Evolutionary conservation across 23 red algal species (phyloP).

Genomic region (Pyropia haitanensis): DNA sequence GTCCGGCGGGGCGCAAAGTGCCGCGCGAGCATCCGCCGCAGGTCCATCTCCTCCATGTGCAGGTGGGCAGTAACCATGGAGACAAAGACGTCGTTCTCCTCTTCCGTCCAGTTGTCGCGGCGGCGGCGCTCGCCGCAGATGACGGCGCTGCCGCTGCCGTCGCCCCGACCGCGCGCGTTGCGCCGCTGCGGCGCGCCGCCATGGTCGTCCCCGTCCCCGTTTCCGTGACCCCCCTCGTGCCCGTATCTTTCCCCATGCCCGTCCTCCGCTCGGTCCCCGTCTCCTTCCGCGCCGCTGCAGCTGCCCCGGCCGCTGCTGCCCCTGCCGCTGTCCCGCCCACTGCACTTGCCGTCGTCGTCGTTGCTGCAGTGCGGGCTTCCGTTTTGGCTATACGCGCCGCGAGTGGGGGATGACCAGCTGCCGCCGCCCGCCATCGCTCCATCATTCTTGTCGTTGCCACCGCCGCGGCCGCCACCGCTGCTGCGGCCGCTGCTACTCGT

Average conservation of each 20-base stretch:
- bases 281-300: background rate
- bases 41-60: slow-evolving; percentile 20
- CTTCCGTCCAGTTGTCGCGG: slow-evolving; percentile 21
- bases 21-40: slow-evolving; percentile 14
- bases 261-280: background rate
- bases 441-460: too few relatives aligned
- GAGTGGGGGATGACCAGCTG: too few relatives aligned
- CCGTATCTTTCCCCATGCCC: background rate
- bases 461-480: too few relatives aligned
- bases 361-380: background rate
- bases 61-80: slow-evolving; percentile 3
- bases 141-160: too few relatives aligned
- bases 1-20: slow-evolving; percentile 22
- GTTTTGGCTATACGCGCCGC: background rate
- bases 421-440: too few relatives aligned
- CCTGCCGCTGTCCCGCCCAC: background rate
- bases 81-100: slow-evolving; percentile 25
- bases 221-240: background rate
- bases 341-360: background rate
- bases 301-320: background rate
- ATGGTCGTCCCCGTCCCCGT: background rate
- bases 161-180: background rate
- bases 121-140: slow-evolving; percentile 1
- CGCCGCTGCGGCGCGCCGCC: background rate
- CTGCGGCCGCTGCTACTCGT: too few relatives aligned